These are phyloP conservation scores for Andalucia godoyi DNA, from an alignment of 78 protist genomes.

Conservation along the genomic window DNA sequence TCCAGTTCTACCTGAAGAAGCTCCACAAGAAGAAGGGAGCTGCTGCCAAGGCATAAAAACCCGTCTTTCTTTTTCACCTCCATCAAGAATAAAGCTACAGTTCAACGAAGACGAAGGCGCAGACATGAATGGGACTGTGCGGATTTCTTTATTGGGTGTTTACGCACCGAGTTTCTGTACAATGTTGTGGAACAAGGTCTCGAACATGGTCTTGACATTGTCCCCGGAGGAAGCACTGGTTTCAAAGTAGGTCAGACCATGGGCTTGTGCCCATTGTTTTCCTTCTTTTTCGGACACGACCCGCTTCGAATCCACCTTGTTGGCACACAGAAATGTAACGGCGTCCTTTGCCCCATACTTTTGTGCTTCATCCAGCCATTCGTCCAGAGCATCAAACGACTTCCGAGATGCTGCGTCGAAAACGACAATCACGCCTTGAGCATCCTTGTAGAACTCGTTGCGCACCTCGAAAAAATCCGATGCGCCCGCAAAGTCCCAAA, in stretches of 20 bases:
- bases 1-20: constrained; percentile 91
- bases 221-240: constrained; percentile 25
- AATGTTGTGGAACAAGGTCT: constrained; percentile 2
- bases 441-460: constrained; percentile 51
- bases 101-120: neutral
- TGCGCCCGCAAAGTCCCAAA: constrained; percentile 58
- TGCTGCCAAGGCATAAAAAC: neutral
- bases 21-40: constrained; percentile 74
- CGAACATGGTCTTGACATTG: constrained; percentile 15
- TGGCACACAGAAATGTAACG: constrained; percentile 41
- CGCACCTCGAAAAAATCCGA: constrained; percentile 31
- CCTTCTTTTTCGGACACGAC: constrained; percentile 23
- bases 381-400: constrained; percentile 15
- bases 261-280: constrained; percentile 5
- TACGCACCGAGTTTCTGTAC: too few relatives aligned
- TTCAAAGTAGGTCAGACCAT: constrained; percentile 25
- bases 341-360: constrained; percentile 6
- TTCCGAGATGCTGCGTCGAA: constrained; percentile 21
- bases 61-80: neutral
- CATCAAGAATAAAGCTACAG: neutral
- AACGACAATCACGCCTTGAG: constrained; percentile 35
- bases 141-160: neutral
- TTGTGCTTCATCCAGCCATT: constrained; percentile 29
- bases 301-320: constrained; percentile 28
- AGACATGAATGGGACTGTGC: neutral